Evolutionary conservation across 768 basidiomycete species (phyloP).

Genomic region (Glaciozyma martinii): DNA sequence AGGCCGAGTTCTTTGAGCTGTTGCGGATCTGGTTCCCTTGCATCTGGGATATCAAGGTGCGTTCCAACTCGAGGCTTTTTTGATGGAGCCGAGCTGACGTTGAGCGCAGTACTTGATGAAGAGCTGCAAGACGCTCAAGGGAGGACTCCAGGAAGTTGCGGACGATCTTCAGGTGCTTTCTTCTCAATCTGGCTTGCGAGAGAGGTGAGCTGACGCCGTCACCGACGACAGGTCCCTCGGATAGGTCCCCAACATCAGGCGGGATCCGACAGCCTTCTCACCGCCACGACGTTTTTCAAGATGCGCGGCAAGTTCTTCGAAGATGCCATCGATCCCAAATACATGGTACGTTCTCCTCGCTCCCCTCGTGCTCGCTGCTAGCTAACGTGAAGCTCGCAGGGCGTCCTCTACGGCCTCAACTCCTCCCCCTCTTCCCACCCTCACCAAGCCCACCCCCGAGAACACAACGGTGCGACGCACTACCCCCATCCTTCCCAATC

Average conservation of each 20-base stretch:
- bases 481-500: slow-evolving; percentile 18
- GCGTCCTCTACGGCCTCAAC: slow-evolving; percentile 30
- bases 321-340: slow-evolving; percentile 66
- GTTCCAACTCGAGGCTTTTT: not conserved
- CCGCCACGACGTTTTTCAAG: slow-evolving; percentile 90
- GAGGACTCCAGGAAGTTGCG: slow-evolving; percentile 86
- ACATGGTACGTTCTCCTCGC: slow-evolving; percentile 20
- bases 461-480: slow-evolving; percentile 27
- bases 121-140: slow-evolving; percentile 70
- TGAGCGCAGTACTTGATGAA: slow-evolving; percentile 64
- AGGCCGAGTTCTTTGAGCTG: slow-evolving; percentile 81
- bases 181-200: not conserved
- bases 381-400: not conserved
- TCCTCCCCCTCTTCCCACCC: slow-evolving; percentile 7
- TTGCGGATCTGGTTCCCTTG: slow-evolving; percentile 88
- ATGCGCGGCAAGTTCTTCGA: slow-evolving; percentile 87
- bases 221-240: slow-evolving; percentile 59
- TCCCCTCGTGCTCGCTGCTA: not conserved
- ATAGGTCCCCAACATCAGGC: slow-evolving; percentile 90
- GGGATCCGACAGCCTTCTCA: slow-evolving; percentile 92
- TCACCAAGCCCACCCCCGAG: slow-evolving; percentile 16
- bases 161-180: slow-evolving; percentile 78
- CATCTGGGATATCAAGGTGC: slow-evolving; percentile 83
- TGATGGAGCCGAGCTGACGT: not conserved
- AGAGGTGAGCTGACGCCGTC: not conserved